phyloP scores from a whole-genome alignment of 208 protist genomes.

The Kentomonas sorsogonicus region DNA sequence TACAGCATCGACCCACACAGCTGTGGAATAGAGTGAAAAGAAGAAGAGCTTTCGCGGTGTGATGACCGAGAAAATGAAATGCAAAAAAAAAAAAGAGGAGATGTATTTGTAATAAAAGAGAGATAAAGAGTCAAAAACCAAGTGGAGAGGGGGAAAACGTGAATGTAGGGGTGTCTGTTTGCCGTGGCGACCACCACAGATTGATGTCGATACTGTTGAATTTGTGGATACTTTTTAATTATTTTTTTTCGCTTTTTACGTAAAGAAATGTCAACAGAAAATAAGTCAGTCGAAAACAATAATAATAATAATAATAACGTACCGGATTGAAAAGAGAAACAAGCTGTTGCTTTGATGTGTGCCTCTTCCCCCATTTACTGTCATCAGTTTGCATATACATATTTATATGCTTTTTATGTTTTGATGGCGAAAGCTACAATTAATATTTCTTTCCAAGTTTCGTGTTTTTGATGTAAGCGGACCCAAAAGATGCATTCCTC shows the following conservation, averaged over 20 bases:
- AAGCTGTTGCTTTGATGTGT: background rate
- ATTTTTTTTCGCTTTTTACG: background rate
- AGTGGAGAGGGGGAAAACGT: background rate
- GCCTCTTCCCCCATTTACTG: background rate
- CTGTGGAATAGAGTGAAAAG: background rate
- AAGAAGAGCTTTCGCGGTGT: background rate
- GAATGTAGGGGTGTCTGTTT: too few relatives aligned
- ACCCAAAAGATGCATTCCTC: too few relatives aligned
- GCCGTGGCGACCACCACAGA: too few relatives aligned
- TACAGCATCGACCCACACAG: background rate
- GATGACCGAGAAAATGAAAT: background rate
- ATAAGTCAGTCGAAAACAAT: background rate
- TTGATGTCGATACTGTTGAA: background rate
- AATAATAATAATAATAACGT: slow-evolving; percentile 9
- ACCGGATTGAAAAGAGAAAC: background rate
- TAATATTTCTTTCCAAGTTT: background rate
- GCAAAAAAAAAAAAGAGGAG: background rate
- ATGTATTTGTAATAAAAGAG: background rate
- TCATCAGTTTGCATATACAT: background rate
- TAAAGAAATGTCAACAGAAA: slow-evolving; percentile 6
- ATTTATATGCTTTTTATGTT: background rate
- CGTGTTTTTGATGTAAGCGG: background rate
- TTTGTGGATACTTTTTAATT: slow-evolving; percentile 10
- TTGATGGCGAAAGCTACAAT: background rate
- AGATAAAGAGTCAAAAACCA: background rate